Percentiles rank a stretch among this genome's conserved stretches.
Conservation (phyloP, 768 basidiomycete genomes). For the Auricularia heimuer region DNA sequence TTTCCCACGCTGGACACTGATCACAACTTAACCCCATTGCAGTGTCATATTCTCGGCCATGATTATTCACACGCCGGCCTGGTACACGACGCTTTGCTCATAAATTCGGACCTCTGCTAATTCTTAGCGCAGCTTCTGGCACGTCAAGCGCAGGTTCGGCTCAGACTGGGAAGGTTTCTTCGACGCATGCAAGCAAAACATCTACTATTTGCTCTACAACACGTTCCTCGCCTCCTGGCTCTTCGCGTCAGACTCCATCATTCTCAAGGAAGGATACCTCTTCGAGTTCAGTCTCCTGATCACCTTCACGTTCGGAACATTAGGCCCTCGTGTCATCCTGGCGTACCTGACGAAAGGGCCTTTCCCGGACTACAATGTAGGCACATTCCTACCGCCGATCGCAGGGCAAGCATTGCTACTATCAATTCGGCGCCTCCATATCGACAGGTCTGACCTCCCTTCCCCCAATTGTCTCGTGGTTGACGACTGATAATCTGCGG, state of each 20-base stretch:
- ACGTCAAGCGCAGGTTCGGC: not conserved
- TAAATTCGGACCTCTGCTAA: not conserved
- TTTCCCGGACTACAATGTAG: slow-evolving; percentile 9
- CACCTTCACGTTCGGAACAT: slow-evolving; percentile 11
- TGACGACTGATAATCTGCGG: not conserved
- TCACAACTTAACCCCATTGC: not conserved
- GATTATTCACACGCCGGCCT: slow-evolving; percentile 8
- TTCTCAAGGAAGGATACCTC: slow-evolving; percentile 6
- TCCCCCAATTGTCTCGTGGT: not conserved
- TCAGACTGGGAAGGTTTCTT: not conserved
- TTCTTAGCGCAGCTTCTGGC: slow-evolving; percentile 3
- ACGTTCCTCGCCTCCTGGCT: slow-evolving; percentile 5
- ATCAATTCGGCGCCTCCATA: not conserved
- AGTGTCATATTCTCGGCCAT: slow-evolving; percentile 7
- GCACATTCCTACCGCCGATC: slow-evolving; percentile 7
- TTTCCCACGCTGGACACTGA: not conserved
- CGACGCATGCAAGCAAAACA: slow-evolving; percentile 5
- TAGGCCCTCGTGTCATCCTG: slow-evolving; percentile 11
- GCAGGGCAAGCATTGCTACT: slow-evolving; percentile 7
- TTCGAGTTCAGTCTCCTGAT: slow-evolving; percentile 8
- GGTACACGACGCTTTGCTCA: not conserved
- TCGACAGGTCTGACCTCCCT: not conserved
- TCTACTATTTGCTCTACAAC: slow-evolving; percentile 7
- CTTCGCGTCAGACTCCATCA: slow-evolving; percentile 6
- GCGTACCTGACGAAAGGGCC: slow-evolving; percentile 8